These are phyloP conservation scores for Suillus ampliporus DNA, from an alignment of 768 basidiomycete genomes.

Conservation along the genomic window DNA sequence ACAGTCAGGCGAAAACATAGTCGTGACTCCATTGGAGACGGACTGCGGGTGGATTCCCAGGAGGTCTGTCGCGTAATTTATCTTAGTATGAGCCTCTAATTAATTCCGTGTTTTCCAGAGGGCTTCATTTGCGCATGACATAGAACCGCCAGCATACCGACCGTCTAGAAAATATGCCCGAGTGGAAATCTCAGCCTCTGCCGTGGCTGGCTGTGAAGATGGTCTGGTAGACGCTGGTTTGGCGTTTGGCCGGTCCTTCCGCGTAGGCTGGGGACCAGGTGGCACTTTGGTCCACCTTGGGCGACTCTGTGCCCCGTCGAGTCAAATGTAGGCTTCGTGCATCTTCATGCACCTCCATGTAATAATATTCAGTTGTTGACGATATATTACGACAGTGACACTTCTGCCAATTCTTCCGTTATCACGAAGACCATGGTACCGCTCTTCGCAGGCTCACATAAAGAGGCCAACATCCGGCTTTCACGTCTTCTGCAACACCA, in stretches of 20 bases:
- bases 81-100: slow-evolving; percentile 4
- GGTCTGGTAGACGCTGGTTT: slow-evolving; percentile 82
- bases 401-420: slow-evolving; percentile 66
- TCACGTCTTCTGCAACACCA: slow-evolving; percentile 79
- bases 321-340: slow-evolving; percentile 53
- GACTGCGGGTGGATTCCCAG: slow-evolving; percentile 60
- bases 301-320: slow-evolving; percentile 64
- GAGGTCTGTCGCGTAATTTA: slow-evolving; percentile 50
- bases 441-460: slow-evolving; percentile 38
- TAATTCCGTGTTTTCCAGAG: slow-evolving; percentile 50
- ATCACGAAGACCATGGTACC: slow-evolving; percentile 57
- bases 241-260: slow-evolving; percentile 84
- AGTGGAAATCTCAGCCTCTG: slow-evolving; percentile 70
- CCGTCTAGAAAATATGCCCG: slow-evolving; percentile 84
- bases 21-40: slow-evolving; percentile 79
- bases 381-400: slow-evolving; percentile 43
- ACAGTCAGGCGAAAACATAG: slow-evolving; percentile 70
- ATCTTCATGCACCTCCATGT: slow-evolving; percentile 3
- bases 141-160: slow-evolving; percentile 67
- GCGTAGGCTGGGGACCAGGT: slow-evolving; percentile 89
- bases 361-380: slow-evolving; percentile 14
- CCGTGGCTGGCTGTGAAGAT: slow-evolving; percentile 67
- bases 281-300: slow-evolving; percentile 80
- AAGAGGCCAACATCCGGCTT: slow-evolving; percentile 48
- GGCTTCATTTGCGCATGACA: slow-evolving; percentile 77